Base-by-base conservation (phyloP, 202 grass and related monocot species). In the Musa balbisiana region DNA sequence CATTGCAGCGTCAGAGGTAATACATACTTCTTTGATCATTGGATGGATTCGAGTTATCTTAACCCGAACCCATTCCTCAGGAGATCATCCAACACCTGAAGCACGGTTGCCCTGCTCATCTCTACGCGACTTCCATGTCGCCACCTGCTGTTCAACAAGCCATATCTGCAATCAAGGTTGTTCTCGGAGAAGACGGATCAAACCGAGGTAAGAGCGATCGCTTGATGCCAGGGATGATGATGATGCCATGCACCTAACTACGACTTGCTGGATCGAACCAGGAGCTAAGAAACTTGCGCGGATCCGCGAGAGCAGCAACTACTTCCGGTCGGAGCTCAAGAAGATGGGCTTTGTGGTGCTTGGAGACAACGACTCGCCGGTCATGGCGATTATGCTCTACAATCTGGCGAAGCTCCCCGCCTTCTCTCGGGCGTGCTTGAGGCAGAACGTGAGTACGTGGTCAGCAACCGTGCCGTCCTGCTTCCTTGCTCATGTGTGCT, bases 341-440 rank as follows among this genome's bases (percentile, higher is more conserved):
- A 93, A 91, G 81, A 97, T 97, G 90, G 93, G 93, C 19, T 97
- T 97, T 72, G 93, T 93, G 66, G 93, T 93, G 82, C 84, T 97
- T 69, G 93, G 93, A 51, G 93, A 97, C 74, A 86, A 97, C 72
- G 90, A 93, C 71, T 93, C 90, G 10, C 93, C 88, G 10, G 79
- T 97, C 54, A 97, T 97, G 90, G 86, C 90, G 65, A 93, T 97
- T 75, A 97, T 97, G 93, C 93, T 97, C 64, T 93, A 97, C 62
- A 93, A 97, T 81, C 88, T 88, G 76, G 93, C 88, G 72, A 91
- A 97, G 87, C 93, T 97, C 62, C 93, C 93, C 82, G 86, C 93
- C 29, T 97, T 97, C 84, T 97, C 90, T 25, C 88, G 93, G 75
- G 93, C 91, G 62, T 93, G 93, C 68, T 81, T 97, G 25, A 84